A percentile compares a stretch with the other conserved stretches of the same genome.
Evolutionary conservation across 2,329 filamentous ascomycete species (phyloP).

Genomic region (Graphilbum fragrans): DNA sequence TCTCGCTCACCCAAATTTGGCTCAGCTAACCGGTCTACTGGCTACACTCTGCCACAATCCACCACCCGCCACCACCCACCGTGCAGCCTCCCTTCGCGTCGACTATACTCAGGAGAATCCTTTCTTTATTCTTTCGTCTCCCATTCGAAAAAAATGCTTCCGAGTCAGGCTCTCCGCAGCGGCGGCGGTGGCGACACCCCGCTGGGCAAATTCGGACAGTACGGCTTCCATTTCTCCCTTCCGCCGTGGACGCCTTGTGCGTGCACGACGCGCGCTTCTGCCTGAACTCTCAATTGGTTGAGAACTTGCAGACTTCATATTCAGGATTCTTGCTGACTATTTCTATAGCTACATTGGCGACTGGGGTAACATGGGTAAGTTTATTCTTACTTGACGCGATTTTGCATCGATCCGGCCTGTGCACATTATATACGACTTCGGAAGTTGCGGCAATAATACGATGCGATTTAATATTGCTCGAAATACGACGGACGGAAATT

Average conservation of each 20-base stretch:
- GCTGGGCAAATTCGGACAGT: conserved; percentile 32
- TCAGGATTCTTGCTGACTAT: conserved; percentile 1
- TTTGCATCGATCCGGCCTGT: no score
- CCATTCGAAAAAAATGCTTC: conserved; percentile 27
- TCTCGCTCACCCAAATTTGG: conserved; percentile 2
- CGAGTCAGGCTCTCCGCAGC: conserved; percentile 29
- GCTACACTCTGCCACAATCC: background rate
- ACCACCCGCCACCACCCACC: background rate
- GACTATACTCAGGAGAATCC: background rate
- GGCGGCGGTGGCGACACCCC: conserved; percentile 28
- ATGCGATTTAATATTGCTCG: no score
- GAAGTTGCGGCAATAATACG: no score
- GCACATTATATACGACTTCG: conserved; percentile 1
- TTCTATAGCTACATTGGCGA: conserved; percentile 53
- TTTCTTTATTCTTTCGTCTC: background rate
- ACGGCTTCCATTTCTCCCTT: conserved; percentile 14
- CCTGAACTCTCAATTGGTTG: no score
- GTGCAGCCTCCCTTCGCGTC: no score
- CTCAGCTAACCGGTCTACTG: conserved; percentile 1
- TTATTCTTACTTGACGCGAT: no score
- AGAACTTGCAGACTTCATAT: background rate
- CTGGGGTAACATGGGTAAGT: conserved; percentile 68
- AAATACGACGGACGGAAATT: no score
- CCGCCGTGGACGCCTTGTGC: background rate
- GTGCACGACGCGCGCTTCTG: no score